These are phyloP conservation scores for Apiotrichum sp. DNA, from an alignment of 1,284 basidiomycete genomes.

Conservation along the genomic window DNA sequence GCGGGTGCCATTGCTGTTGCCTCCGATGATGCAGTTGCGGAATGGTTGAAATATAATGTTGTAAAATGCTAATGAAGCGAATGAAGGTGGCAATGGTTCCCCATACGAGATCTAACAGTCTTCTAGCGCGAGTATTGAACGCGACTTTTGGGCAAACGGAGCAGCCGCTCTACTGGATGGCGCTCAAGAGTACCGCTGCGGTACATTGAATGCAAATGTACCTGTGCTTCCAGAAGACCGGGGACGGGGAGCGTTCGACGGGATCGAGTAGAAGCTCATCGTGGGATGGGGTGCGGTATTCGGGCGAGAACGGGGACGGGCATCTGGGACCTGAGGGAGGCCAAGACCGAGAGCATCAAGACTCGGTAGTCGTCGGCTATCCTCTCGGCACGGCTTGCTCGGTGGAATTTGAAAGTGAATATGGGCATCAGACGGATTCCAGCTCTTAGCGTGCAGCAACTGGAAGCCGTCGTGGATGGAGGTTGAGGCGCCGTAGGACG, in stretches of 20 bases:
- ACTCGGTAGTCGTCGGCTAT: constrained; percentile 22
- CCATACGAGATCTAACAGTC: too few relatives aligned
- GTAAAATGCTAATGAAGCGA: not conserved
- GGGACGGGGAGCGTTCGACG: not conserved
- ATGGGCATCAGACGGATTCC: not conserved
- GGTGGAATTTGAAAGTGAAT: not conserved
- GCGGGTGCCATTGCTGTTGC: not conserved
- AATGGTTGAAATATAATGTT: not conserved
- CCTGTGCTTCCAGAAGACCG: not conserved
- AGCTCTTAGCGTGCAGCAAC: constrained; percentile 22
- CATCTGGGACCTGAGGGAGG: constrained; percentile 29
- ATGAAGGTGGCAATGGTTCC: too few relatives aligned
- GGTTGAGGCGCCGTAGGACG: constrained; percentile 22
- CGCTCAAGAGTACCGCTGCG: too few relatives aligned
- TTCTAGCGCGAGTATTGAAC: not conserved
- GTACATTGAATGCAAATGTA: not conserved
- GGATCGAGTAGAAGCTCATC: constrained; percentile 3
- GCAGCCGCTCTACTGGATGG: too few relatives aligned
- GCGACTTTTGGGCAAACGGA: too few relatives aligned
- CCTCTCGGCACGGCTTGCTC: not conserved
- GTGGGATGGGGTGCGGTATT: constrained; percentile 21
- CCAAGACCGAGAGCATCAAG: constrained; percentile 35
- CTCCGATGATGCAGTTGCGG: not conserved
- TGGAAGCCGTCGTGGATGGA: constrained; percentile 36
- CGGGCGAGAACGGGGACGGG: constrained; percentile 18